Conservation (phyloP, 2,329 filamentous ascomycete genomes). For the Beauveria caledonica region DNA sequence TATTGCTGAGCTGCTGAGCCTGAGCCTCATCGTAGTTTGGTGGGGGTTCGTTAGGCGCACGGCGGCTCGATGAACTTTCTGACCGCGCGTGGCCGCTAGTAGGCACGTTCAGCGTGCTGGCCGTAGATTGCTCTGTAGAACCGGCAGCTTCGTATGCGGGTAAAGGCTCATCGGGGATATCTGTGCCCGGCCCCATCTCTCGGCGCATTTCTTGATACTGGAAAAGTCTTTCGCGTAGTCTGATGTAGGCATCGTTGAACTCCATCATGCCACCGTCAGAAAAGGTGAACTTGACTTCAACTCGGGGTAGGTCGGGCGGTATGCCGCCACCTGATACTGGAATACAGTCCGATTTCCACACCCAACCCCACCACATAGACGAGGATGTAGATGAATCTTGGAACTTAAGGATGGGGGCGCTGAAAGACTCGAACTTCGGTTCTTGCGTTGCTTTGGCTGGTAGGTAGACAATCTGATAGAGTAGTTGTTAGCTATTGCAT, state of each 20-base stretch:
- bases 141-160: constrained; percentile 70
- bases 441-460: constrained; percentile 59
- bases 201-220: constrained; percentile 71
- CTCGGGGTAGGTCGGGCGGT: constrained; percentile 59
- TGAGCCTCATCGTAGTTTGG: constrained; percentile 91
- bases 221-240: constrained; percentile 73
- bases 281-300: constrained; percentile 82
- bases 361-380: constrained; percentile 89
- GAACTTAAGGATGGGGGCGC: constrained; percentile 77
- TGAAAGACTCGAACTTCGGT: constrained; percentile 70
- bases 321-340: constrained; percentile 80
- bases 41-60: constrained; percentile 64
- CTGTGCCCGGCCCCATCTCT: constrained; percentile 54
- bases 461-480: constrained; percentile 71
- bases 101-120: constrained; percentile 16
- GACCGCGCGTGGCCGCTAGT: constrained; percentile 23
- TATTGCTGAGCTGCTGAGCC: constrained; percentile 52
- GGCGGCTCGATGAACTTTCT: constrained; percentile 29
- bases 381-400: constrained; percentile 72
- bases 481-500: constrained; percentile 11
- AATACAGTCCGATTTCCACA: constrained; percentile 73
- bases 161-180: constrained; percentile 74
- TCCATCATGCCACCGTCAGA: constrained; percentile 93
- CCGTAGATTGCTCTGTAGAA: constrained; percentile 22
- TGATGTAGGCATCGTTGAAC: constrained; percentile 74